Base-by-base conservation (phyloP, 805 yeast species). In the Myxozyma vanderwaltii region DNA sequence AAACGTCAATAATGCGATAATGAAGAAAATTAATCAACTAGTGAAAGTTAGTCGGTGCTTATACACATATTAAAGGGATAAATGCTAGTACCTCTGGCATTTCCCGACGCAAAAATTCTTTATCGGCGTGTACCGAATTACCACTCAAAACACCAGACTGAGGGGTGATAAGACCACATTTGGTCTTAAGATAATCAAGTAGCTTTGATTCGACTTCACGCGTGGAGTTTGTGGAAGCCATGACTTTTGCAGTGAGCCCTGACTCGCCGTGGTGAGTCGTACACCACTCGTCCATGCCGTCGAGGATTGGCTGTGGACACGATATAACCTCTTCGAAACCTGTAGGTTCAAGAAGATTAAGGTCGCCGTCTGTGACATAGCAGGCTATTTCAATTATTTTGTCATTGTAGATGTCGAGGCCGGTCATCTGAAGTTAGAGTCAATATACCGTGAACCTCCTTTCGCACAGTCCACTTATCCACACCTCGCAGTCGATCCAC, bases 331-430 rank as follows among this genome's bases (percentile, higher is more conserved):
- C 82, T 69, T 91, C 96, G 70, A 84, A 94, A 1, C 96, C 96
- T 3, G 73, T 68, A 23, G 79, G 79, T 56, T 89, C 95, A 0
- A 90, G 75, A 2, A 89, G 67, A 54, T 88, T 82, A 61, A 94
- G 78, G 59, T 89, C 76, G 8, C 88, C 90, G 69, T 92, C 96
- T 1, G 99, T 94, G 47, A 94, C 78, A 40, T 92, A 76, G 71
- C 97, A 91, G 71, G 97, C 89, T 27, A 94, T 85, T 73, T 94
- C 99, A 60, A 94, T 88, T 67, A 94, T 91, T 58, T 81, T 83
- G 71, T 94, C 98, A n/a, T 79, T 78, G 49, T 75, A 72, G n/a
- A 85, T 84, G 67, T 92, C 87, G 40, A 94, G 76, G 0, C 99
- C 99, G 0, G 99, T 94, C 99, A 94, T 94, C 74, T 74, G 33